Evolutionary conservation across 1,139 yeast genomes (phyloP).

Genomic region (Diutina pseudorugosa): DNA sequence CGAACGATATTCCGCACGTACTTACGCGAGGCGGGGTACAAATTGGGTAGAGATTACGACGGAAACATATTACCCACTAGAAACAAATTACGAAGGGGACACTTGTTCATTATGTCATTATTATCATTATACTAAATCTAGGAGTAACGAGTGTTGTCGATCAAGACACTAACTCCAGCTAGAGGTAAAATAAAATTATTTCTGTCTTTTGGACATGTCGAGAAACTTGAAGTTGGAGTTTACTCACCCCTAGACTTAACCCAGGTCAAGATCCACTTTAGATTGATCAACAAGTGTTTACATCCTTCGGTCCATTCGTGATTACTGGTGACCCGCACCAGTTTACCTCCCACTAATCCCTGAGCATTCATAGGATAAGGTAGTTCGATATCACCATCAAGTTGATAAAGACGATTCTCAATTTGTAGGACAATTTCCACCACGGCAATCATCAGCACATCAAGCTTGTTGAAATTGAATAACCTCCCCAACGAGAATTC

Average conservation of each 20-base stretch:
- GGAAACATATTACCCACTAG: too few species aligned
- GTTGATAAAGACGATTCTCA: conserved; percentile 31
- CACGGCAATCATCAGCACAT: conserved; percentile 66
- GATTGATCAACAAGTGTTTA: conserved; percentile 62
- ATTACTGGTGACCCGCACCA: conserved; percentile 61
- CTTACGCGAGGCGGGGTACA: too few species aligned
- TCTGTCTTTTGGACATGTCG: too few species aligned
- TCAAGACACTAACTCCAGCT: too few species aligned
- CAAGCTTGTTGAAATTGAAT: conserved; percentile 59
- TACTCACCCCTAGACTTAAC: neutral
- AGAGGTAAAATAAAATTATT: too few species aligned
- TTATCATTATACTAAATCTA: too few species aligned
- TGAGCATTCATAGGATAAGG: conserved; percentile 46
- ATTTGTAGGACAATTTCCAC: conserved; percentile 51
- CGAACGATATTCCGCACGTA: too few species aligned
- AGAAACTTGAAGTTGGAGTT: too few species aligned
- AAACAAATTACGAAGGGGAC: too few species aligned
- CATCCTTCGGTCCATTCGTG: conserved; percentile 90
- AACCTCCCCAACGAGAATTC: conserved; percentile 59
- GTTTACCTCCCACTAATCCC: conserved; percentile 69
- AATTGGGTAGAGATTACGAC: neutral
- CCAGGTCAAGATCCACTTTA: conserved; percentile 41
- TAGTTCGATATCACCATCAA: conserved; percentile 49
- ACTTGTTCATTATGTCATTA: too few species aligned
- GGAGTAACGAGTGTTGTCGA: too few species aligned